Evolutionary conservation across 805 yeast genomes (phyloP).

Genomic region (Phaffomyces antillensis): DNA sequence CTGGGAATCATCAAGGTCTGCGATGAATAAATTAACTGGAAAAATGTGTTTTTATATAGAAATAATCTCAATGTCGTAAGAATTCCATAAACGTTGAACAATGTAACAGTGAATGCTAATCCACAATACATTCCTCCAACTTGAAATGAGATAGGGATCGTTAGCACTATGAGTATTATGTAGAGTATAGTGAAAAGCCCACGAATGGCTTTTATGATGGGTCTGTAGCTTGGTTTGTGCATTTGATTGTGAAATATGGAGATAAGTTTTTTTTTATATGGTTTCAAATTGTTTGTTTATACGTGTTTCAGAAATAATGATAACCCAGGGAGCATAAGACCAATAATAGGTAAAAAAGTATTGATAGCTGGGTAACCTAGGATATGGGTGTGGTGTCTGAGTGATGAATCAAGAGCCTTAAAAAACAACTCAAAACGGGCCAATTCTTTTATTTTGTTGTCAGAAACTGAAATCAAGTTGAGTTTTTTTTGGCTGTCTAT

Average conservation of each 20-base stretch:
- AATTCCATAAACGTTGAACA: conserved; percentile 61
- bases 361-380: no score
- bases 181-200: conserved; percentile 49
- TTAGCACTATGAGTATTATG: conserved; percentile 59
- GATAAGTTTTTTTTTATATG: not conserved
- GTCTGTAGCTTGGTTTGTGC: conserved; percentile 6
- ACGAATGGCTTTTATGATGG: conserved; percentile 13
- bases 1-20: conserved; percentile 85
- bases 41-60: conserved; percentile 24
- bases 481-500: not conserved
- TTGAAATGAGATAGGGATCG: conserved; percentile 90
- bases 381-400: no score
- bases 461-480: no score
- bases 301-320: not conserved
- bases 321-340: not conserved
- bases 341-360: no score
- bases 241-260: not conserved
- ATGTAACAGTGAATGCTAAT: conserved; percentile 68
- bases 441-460: no score
- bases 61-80: conserved; percentile 67
- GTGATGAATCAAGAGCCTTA: no score
- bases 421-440: no score
- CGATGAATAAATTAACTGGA: conserved; percentile 53
- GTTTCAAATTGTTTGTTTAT: not conserved
- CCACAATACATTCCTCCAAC: conserved; percentile 92